phyloP scores from a whole-genome alignment of 2,329 filamentous ascomycete species.

The Botryotinia narcissicola region DNA sequence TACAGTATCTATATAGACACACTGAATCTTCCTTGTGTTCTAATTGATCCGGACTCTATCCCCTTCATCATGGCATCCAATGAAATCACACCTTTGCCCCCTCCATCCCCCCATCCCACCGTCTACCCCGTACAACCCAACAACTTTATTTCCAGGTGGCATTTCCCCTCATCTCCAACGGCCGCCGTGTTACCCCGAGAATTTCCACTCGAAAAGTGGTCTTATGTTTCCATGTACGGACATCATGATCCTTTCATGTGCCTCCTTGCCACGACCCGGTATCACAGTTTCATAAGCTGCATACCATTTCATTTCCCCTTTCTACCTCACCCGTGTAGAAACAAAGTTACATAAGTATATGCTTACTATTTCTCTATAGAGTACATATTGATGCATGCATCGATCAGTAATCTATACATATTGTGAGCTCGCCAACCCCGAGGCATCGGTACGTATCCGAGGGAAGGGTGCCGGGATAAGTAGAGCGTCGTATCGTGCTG shows the following conservation, averaged over 20 bases:
- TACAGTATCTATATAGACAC: not conserved
- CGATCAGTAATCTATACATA: slow-evolving; percentile 10
- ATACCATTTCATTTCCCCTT: slow-evolving; percentile 4
- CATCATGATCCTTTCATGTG: slow-evolving; percentile 7
- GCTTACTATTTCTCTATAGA: slow-evolving; percentile 5
- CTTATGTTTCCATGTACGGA: slow-evolving; percentile 4
- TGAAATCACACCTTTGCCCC: not conserved
- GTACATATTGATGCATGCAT: slow-evolving; percentile 8
- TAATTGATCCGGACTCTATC: not conserved
- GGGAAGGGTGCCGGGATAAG: slow-evolving; percentile 13
- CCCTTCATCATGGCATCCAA: not conserved
- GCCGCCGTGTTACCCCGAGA: slow-evolving; percentile 17
- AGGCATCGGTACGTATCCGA: slow-evolving; percentile 20
- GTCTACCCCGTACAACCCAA: not conserved
- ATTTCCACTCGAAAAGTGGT: slow-evolving; percentile 8
- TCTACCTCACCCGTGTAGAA: not conserved
- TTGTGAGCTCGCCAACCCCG: slow-evolving; percentile 8
- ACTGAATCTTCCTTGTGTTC: not conserved
- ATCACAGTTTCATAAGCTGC: slow-evolving; percentile 19
- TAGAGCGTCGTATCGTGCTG: not conserved
- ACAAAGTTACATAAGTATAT: not conserved
- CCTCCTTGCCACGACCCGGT: not conserved
- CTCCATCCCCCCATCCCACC: too few species aligned
- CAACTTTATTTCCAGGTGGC: not conserved
- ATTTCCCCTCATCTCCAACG: slow-evolving; percentile 20